These are phyloP conservation scores for Cercophora newfieldiana DNA, from an alignment of 495 filamentous ascomycete species.

Conservation along the genomic window DNA sequence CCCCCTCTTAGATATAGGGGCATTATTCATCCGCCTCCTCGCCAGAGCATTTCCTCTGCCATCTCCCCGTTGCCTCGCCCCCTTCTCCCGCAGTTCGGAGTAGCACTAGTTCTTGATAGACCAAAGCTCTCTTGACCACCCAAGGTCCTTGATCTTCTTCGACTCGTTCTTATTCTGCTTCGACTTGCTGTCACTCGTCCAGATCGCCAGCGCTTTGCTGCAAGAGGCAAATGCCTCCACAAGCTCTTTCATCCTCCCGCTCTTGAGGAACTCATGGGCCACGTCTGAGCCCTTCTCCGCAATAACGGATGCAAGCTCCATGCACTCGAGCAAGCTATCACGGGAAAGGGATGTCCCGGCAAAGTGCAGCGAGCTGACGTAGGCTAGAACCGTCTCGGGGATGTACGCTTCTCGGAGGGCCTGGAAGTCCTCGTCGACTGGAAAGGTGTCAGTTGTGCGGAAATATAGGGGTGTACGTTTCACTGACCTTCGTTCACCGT, in stretches of 20 bases:
- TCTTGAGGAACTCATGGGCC: constrained; percentile 61
- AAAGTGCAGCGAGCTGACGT: constrained; percentile 70
- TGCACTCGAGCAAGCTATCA: constrained; percentile 68
- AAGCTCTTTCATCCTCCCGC: constrained; percentile 73
- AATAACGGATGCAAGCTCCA: constrained; percentile 72
- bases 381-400: constrained; percentile 80
- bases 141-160: constrained; percentile 55
- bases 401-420: constrained; percentile 72
- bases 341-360: constrained; percentile 62
- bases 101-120: constrained; percentile 39
- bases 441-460: too few relatives aligned
- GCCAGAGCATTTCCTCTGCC: neutral
- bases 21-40: neutral
- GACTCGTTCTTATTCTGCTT: constrained; percentile 39
- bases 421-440: constrained; percentile 44
- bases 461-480: too few relatives aligned
- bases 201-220: constrained; percentile 71
- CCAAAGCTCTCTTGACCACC: constrained; percentile 55
- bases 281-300: constrained; percentile 66
- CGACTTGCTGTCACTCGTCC: constrained; percentile 51
- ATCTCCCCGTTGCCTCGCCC: neutral
- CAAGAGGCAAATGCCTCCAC: constrained; percentile 70
- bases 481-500: constrained; percentile 37
- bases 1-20: neutral
- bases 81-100: too few relatives aligned